Evolutionary conservation across 352 stramenopile genomes (phyloP).

Genomic region (Pythium aristosporum): DNA sequence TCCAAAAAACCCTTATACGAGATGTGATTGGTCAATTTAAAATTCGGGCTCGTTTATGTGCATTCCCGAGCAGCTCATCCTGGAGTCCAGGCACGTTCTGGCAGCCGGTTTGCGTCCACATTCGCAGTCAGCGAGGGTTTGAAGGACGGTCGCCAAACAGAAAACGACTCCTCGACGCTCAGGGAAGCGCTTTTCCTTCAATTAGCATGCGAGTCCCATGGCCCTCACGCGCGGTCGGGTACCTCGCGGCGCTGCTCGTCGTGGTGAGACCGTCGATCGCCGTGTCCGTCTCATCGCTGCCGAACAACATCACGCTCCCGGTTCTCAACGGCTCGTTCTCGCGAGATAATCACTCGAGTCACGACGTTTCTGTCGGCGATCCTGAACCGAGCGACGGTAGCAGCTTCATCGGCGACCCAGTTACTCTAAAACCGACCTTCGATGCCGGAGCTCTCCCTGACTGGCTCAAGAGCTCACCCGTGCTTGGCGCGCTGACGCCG

Average conservation of each 20-base stretch:
- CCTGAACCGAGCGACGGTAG: not conserved
- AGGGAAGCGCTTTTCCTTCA: too few species aligned
- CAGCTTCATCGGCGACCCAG: not conserved
- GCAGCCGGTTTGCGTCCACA: too few species aligned
- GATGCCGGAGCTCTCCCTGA: not conserved
- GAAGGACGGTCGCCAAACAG: too few species aligned
- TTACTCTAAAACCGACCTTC: too few species aligned
- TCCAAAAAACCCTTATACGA: not conserved
- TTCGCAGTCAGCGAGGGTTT: too few species aligned
- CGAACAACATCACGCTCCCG: not conserved
- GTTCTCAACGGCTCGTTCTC: not conserved
- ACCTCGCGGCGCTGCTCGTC: too few species aligned
- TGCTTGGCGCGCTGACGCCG: constrained; percentile 15
- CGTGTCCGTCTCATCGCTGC: not conserved
- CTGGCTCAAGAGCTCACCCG: constrained; percentile 10
- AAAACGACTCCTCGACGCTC: too few species aligned
- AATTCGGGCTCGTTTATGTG: not conserved
- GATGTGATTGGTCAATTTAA: constrained; percentile 1
- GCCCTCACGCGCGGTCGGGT: too few species aligned
- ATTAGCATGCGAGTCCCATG: too few species aligned
- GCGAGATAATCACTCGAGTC: not conserved
- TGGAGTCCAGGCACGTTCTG: too few species aligned
- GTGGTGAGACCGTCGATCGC: not conserved
- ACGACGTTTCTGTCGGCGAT: not conserved
- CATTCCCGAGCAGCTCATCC: not conserved